Evolutionary conservation across 1,139 yeast genomes (phyloP), one percentile per base, ranked within the genome.

Genomic region (Pichia sp.): DNA sequence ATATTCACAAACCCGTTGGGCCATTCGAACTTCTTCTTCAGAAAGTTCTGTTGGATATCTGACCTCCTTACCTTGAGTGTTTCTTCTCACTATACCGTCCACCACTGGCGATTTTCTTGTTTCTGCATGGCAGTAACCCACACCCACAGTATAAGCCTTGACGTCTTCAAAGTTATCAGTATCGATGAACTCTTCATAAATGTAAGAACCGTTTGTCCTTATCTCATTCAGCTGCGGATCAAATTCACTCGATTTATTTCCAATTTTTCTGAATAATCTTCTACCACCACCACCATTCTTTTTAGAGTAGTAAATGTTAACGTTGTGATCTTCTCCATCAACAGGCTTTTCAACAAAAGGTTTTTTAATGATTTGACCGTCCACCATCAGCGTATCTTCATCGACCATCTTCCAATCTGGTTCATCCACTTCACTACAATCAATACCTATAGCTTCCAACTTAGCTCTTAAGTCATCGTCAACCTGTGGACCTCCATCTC

Each of bases 311-410:
- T 95, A 95, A 49, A 95, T 93, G 69, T 87, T 90, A 47, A 95
- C 93, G 68, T 95, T 95, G 72, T 95, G 99, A 70, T 95, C 97
- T 72, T 95, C 99, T 49, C 99, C 99, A 71, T 95, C 97, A 8
- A 93, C 99, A 0, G 99, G 99, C 65, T 95, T 95, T 70, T 95
- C 99, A 36, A 95, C 99, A 75, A 84, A 95, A 8, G 99, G 99
- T 66, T 95, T 95, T 47, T 75, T 77, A 72, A 95, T 73, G n/a
- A 75, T 73, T 62, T 81, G 70, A 3, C 96, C 97, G 60, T 87
- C 82, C 30, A 93, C 93, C 56, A 75, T 76, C 54, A 95, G 77
- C 0, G 97, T 90, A 67, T 95, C 98, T 11, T 80, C 81, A 69
- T 90, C 89, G n/a, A 85, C 63, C 98, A 95, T 89, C 62, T 79